phyloP scores from a whole-genome alignment of 345 rosid genomes.

The Eutrema heterophyllum region DNA sequence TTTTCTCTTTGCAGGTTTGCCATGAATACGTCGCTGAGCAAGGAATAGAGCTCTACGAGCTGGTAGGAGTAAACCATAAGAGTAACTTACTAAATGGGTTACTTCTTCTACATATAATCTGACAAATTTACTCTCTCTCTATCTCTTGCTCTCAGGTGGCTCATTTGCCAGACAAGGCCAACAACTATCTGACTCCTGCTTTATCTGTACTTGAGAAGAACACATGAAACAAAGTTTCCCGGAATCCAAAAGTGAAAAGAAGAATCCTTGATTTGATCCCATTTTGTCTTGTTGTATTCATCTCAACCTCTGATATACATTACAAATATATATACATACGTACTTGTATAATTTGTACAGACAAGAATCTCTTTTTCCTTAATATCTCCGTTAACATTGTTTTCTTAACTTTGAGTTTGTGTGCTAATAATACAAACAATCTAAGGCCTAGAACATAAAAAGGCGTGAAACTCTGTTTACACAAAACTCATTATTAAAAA shows the following conservation, averaged over 20 bases:
- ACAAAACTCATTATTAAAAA: background rate
- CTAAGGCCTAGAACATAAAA: background rate
- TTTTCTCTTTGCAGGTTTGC: slow-evolving; percentile 57
- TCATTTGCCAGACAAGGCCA: slow-evolving; percentile 95
- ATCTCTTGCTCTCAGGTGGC: slow-evolving; percentile 54
- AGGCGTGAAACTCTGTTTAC: background rate
- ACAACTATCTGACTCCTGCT: slow-evolving; percentile 93
- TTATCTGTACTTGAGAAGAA: slow-evolving; percentile 82
- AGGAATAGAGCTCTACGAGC: slow-evolving; percentile 84
- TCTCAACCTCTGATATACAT: slow-evolving; percentile 7
- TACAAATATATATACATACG: slow-evolving; percentile 9
- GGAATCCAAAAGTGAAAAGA: background rate
- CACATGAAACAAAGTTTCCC: slow-evolving; percentile 37
- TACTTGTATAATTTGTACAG: slow-evolving; percentile 30
- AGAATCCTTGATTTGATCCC: background rate
- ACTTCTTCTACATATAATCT: background rate
- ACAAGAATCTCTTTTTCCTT: slow-evolving; percentile 2
- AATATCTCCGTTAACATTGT: slow-evolving; percentile 5
- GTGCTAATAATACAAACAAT: background rate
- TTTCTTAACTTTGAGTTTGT: slow-evolving; percentile 4
- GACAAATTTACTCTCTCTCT: background rate
- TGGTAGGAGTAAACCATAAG: slow-evolving; percentile 43
- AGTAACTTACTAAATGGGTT: background rate
- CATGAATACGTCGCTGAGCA: slow-evolving; percentile 83
- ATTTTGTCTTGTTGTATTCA: slow-evolving; percentile 9